Conservation (phyloP, 176 grass and related monocot genomes). For the Juncus inflexus region DNA sequence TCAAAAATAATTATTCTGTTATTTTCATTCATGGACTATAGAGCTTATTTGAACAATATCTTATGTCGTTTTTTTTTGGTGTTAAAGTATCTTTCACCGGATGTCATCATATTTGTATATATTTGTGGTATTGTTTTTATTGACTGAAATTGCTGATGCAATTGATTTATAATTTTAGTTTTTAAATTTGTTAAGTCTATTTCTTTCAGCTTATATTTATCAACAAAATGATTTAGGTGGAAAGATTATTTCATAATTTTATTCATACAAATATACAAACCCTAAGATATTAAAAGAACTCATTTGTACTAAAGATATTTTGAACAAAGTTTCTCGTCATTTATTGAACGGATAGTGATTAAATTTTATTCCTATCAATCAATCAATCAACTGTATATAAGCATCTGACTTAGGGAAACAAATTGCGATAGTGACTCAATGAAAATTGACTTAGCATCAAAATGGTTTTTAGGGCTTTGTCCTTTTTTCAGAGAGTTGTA, state of each 20-base stretch:
- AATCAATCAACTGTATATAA: conserved; percentile 10
- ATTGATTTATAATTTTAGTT: not conserved
- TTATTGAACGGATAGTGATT: conserved; percentile 12
- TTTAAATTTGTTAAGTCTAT: not conserved
- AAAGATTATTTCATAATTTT: conserved; percentile 9
- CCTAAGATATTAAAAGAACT: conserved; percentile 11
- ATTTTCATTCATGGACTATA: not conserved
- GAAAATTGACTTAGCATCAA: conserved; percentile 18
- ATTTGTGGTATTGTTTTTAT: not conserved
- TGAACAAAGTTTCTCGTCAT: not conserved
- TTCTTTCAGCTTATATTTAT: not conserved
- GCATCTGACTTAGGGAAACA: conserved; percentile 5
- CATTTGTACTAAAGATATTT: conserved; percentile 15
- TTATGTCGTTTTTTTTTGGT: not conserved
- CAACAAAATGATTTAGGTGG: not conserved
- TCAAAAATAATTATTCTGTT: conserved; percentile 11
- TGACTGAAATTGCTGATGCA: too few relatives aligned
- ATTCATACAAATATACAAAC: conserved; percentile 9
- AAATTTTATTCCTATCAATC: not conserved
- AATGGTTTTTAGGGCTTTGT: conserved; percentile 1
- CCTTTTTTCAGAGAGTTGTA: conserved; percentile 18
- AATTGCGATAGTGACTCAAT: conserved; percentile 20
- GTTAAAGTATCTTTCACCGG: conserved; percentile 9
- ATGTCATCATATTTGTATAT: not conserved
- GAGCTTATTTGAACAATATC: not conserved